phyloP scores from a whole-genome alignment of 306 rosid genomes.

The Vicia faba region DNA sequence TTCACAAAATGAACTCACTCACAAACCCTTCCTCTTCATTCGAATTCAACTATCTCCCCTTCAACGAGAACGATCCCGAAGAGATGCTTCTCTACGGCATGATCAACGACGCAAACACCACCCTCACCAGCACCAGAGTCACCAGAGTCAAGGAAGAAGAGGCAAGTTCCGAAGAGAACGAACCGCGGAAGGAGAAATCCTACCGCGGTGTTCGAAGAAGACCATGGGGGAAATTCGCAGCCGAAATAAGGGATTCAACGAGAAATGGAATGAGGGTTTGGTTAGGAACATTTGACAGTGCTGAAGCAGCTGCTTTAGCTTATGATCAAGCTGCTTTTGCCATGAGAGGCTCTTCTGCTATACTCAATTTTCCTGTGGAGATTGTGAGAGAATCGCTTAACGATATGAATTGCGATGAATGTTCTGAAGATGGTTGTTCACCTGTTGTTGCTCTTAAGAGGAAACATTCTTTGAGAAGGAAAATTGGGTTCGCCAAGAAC shows the following conservation, averaged over 20 bases:
- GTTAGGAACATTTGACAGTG: constrained; percentile 95
- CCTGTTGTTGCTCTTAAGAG: constrained; percentile 90
- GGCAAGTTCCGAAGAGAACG: constrained; percentile 48
- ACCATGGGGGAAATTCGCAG: constrained; percentile 98
- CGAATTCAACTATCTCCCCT: constrained; percentile 62
- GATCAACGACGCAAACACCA: constrained; percentile 49
- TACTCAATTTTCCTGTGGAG: constrained; percentile 82
- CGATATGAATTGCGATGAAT: constrained; percentile 51
- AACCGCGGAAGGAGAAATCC: constrained; percentile 53
- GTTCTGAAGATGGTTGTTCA: constrained; percentile 62
- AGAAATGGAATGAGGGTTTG: constrained; percentile 84
- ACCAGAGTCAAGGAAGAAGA: constrained; percentile 62
- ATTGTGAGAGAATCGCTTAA: constrained; percentile 70
- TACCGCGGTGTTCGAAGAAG: constrained; percentile 82
- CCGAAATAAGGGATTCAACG: constrained; percentile 90
- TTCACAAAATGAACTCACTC: constrained; percentile 37
- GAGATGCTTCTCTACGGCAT: constrained; percentile 88
- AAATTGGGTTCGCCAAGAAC: constrained; percentile 51
- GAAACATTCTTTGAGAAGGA: constrained; percentile 81
- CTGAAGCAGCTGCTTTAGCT: constrained; percentile 90
- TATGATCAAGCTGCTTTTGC: constrained; percentile 95
- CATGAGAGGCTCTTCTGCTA: constrained; percentile 77
- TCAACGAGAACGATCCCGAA: constrained; percentile 84
- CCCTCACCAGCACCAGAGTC: constrained; percentile 26
- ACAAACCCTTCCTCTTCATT: constrained; percentile 53